Evolutionary conservation across 2,329 filamentous ascomycete species (phyloP).

Genomic region (Lasiodiplodia sp.): DNA sequence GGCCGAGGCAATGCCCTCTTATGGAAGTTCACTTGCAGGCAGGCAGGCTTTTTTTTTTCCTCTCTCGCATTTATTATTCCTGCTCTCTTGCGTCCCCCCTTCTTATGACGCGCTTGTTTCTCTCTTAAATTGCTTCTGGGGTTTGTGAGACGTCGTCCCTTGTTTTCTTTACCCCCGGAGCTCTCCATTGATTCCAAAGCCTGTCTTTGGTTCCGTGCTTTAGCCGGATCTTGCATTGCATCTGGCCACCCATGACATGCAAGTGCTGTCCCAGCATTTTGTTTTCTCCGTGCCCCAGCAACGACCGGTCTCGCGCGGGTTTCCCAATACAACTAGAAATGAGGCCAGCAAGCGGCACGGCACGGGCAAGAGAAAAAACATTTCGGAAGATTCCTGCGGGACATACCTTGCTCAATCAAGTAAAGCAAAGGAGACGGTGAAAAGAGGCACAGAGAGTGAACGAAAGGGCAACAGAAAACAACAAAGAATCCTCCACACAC

Average conservation of each 20-base stretch:
- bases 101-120: too few relatives aligned
- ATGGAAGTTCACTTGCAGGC: neutral
- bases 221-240: neutral
- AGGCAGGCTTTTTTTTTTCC: neutral
- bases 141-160: slow-evolving; percentile 14
- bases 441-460: too few relatives aligned
- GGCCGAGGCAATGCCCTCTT: neutral
- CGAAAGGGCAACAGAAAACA: neutral
- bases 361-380: neutral
- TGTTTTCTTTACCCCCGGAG: neutral
- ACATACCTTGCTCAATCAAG: too few relatives aligned
- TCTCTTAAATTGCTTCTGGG: neutral
- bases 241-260: too few relatives aligned
- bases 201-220: neutral
- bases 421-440: too few relatives aligned
- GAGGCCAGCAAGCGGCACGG: neutral
- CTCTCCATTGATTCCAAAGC: neutral
- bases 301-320: neutral
- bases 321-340: neutral
- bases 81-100: too few relatives aligned
- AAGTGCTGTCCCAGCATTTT: too few relatives aligned
- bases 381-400: too few relatives aligned
- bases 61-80: neutral
- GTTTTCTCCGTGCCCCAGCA: too few relatives aligned
- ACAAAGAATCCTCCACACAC: too few relatives aligned